Evolutionary conservation across 1,284 basidiomycete species (phyloP).

Genomic region (Irpex lacteus): DNA sequence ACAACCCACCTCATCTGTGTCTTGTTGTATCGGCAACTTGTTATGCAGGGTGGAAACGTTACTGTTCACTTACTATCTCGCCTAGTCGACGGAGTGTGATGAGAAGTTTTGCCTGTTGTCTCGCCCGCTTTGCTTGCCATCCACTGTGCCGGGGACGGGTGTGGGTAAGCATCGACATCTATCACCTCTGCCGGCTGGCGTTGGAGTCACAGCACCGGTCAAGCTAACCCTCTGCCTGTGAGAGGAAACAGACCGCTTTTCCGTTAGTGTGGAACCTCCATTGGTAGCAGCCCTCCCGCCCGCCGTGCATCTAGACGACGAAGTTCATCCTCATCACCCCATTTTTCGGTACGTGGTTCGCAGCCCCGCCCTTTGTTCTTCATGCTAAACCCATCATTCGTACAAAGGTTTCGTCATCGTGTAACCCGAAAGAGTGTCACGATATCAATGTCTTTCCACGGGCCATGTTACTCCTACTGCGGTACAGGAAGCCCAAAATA

Average conservation of each 20-base stretch:
- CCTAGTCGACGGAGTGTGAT: background rate
- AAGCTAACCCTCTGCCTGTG: background rate
- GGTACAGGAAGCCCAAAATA: background rate
- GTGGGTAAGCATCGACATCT: background rate
- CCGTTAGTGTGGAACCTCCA: background rate
- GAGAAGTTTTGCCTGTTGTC: background rate
- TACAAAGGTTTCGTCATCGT: background rate
- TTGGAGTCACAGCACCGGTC: background rate
- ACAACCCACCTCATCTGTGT: background rate
- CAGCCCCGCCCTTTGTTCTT: background rate
- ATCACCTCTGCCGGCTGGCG: background rate
- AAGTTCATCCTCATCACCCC: background rate
- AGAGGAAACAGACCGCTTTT: background rate
- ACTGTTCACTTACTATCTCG: too few relatives aligned
- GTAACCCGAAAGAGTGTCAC: background rate
- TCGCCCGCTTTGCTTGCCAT: background rate
- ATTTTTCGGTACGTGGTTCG: background rate
- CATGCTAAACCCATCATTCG: background rate
- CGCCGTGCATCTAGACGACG: background rate
- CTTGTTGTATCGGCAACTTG: too few relatives aligned
- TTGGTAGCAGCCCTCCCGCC: background rate
- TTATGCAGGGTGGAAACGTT: too few relatives aligned
- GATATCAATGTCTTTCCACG: background rate
- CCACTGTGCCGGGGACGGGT: background rate
- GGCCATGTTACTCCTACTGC: background rate